Evolutionary conservation across 345 rosid genomes (phyloP).

Genomic region (Durio zibethinus): DNA sequence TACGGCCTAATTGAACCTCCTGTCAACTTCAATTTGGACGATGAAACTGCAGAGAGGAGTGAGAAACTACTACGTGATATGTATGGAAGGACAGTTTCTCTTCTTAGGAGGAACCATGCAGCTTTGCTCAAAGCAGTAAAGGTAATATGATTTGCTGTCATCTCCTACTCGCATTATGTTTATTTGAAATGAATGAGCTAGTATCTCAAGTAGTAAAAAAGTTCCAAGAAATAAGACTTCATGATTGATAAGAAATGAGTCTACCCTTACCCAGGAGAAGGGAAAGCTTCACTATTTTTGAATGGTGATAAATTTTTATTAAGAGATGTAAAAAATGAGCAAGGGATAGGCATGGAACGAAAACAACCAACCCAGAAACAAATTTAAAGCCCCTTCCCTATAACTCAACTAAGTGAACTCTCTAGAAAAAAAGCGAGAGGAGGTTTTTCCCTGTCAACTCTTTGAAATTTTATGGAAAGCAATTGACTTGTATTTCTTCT

Average conservation of each 20-base stretch:
- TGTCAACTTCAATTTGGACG: conserved; percentile 79
- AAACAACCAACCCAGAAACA: too few relatives aligned
- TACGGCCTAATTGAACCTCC: conserved; percentile 73
- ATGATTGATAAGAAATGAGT: background rate
- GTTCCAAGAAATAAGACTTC: background rate
- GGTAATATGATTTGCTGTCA: conserved; percentile 35
- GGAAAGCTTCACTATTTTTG: too few relatives aligned
- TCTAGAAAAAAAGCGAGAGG: too few relatives aligned
- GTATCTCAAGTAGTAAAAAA: background rate
- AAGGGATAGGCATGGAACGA: too few relatives aligned
- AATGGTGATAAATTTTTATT: too few relatives aligned
- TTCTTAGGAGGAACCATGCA: conserved; percentile 68
- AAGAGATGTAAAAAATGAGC: too few relatives aligned
- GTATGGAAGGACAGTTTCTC: conserved; percentile 61
- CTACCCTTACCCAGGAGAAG: background rate
- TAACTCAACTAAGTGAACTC: too few relatives aligned
- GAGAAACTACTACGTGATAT: conserved; percentile 57
- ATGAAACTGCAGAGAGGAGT: conserved; percentile 67
- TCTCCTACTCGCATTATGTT: background rate
- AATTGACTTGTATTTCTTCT: too few relatives aligned
- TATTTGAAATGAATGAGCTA: background rate
- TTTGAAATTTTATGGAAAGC: too few relatives aligned
- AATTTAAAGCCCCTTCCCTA: too few relatives aligned
- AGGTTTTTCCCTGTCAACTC: too few relatives aligned
- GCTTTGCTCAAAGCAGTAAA: conserved; percentile 81